Evolutionary conservation across 2,329 filamentous ascomycete species (phyloP), one percentile per base, ranked within the genome.

Genomic region (Alternaria atra): DNA sequence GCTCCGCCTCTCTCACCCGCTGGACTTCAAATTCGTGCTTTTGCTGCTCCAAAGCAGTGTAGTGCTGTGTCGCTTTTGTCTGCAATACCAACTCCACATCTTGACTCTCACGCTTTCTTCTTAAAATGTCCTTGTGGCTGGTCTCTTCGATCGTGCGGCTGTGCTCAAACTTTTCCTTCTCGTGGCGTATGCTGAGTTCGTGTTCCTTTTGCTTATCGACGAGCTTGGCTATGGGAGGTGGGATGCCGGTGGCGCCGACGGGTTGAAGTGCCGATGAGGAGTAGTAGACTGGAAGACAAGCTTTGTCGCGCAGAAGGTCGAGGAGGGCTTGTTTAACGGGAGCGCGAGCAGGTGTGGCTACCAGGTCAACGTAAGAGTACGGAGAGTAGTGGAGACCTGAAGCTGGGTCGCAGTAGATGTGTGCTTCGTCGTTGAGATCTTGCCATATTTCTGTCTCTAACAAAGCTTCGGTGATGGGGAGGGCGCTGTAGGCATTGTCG

Each of bases 401-500:
- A 42, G 84, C 80, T 39, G 52, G 4, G 1, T 73, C 70, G 20
- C 66, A 61, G 58, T 70, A 77, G 58, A 76, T 67, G 77, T 84
- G 74, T 83, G 87, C 61, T 83, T 85, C 79, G 61, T 86, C 84
- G 76, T 90, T 90, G 68, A 90, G 78, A 32, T 85, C 79, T 70
- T 88, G 87, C 87, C 88, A 90, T 78, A 90, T 83, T 43, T 85
- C 87, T 0, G 85, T 86, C 67, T 88, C 88, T 7, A 91, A 80
- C 1, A 91, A 82, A 0, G 85, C 83, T 42, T 84, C 84, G 0
- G 86, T 86, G 6, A 87, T 86, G 0, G 82, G 77, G 2, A 89
- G 61, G 0, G 88, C 82, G 42, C 88, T 84, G 7, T 77, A 66
- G 0, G 86, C 84, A 56, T 89, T 77, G 47, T 77, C 85, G 25